These are phyloP conservation scores for Globisporangium echinulatum DNA, from an alignment of 352 stramenopile genomes.

Conservation along the genomic window DNA sequence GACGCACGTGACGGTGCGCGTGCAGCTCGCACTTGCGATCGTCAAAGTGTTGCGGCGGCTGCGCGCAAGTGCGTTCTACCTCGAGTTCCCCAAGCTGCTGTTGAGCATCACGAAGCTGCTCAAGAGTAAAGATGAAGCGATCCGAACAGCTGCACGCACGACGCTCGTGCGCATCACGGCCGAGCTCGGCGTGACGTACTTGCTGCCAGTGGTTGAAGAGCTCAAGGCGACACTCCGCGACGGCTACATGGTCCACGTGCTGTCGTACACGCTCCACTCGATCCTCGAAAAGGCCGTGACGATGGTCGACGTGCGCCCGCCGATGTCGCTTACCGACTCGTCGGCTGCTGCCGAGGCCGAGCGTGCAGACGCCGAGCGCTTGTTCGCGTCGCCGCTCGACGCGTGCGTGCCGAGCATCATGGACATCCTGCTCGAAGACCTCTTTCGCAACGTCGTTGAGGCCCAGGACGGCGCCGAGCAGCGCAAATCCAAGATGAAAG, in stretches of 20 bases:
- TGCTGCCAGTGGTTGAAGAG: slow-evolving; percentile 82
- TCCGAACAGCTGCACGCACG: slow-evolving; percentile 87
- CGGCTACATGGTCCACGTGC: slow-evolving; percentile 81
- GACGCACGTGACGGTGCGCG: slow-evolving; percentile 70
- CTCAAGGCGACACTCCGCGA: slow-evolving; percentile 78
- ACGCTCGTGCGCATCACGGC: slow-evolving; percentile 94
- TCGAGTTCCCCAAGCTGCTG: slow-evolving; percentile 93
- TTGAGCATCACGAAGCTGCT: slow-evolving; percentile 85
- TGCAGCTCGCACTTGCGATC: slow-evolving; percentile 92
- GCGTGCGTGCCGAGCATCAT: slow-evolving; percentile 76
- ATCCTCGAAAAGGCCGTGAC: slow-evolving; percentile 75
- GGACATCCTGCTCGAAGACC: slow-evolving; percentile 69
- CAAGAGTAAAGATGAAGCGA: slow-evolving; percentile 90
- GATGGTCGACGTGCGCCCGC: slow-evolving; percentile 45
- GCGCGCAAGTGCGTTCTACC: slow-evolving; percentile 84
- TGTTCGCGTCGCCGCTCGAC: slow-evolving; percentile 64
- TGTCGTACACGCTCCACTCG: slow-evolving; percentile 83
- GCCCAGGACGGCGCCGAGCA: slow-evolving; percentile 44
- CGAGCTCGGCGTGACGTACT: slow-evolving; percentile 81
- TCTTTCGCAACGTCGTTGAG: slow-evolving; percentile 70
- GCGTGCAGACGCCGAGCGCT: slow-evolving; percentile 17
- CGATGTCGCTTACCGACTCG: slow-evolving; percentile 21
- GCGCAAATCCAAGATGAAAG: slow-evolving; percentile 87
- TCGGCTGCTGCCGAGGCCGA: slow-evolving; percentile 8
- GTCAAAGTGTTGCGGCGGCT: slow-evolving; percentile 96